phyloP scores from a whole-genome alignment of 2,329 filamentous ascomycete species.

The Nakataea oryzae region DNA sequence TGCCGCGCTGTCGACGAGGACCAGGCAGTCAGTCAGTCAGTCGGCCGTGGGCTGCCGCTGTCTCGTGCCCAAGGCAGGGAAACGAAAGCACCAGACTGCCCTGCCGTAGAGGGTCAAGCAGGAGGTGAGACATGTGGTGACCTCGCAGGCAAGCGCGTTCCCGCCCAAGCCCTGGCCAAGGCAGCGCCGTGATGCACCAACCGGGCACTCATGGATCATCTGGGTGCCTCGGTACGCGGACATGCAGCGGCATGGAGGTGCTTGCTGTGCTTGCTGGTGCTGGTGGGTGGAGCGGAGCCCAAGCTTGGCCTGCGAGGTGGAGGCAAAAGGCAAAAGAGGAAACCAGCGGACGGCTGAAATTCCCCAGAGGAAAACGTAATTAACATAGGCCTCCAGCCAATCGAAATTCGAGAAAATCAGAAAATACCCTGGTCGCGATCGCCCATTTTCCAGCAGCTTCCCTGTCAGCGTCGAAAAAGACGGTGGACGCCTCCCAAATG shows the following conservation, averaged over 20 bases:
- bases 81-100: not conserved
- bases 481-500: not conserved
- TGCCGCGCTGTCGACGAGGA: too few relatives aligned
- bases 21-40: not conserved
- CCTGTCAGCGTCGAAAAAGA: not conserved
- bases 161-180: not conserved
- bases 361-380: not conserved
- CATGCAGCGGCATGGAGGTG: not conserved
- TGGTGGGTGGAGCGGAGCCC: not conserved
- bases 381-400: conserved; percentile 19
- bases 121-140: not conserved
- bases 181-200: not conserved
- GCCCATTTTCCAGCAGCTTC: not conserved
- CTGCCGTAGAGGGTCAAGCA: not conserved
- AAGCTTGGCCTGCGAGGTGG: too few relatives aligned
- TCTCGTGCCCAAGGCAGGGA: not conserved
- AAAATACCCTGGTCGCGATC: not conserved
- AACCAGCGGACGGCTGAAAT: not conserved
- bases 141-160: not conserved
- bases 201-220: not conserved
- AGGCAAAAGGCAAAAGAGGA: not conserved
- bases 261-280: not conserved
- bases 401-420: conserved; percentile 15
- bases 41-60: too few relatives aligned
- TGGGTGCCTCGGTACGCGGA: not conserved